A percentile compares a stretch with the other conserved stretches of the same genome.
Conservation (phyloP, 768 basidiomycete genomes). For the Crucibulum laeve region DNA sequence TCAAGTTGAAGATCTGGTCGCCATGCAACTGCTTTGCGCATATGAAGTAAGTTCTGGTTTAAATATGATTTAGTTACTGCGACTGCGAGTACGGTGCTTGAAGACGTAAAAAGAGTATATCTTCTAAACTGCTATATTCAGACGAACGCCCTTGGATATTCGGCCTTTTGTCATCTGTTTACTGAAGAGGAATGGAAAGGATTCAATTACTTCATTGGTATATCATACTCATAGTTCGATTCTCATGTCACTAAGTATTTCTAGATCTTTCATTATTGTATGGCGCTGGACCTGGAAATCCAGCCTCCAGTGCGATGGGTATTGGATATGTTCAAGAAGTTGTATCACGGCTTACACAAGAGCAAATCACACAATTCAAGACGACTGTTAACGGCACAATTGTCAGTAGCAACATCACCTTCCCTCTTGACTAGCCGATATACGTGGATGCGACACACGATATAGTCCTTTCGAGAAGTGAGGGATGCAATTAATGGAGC, state of each 20-base stretch:
- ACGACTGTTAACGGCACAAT: conserved; percentile 69
- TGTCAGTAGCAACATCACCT: conserved; percentile 45
- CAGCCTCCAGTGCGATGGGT: conserved; percentile 56
- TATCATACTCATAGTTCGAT: neutral
- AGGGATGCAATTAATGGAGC: conserved; percentile 12
- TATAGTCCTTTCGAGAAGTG: conserved; percentile 64
- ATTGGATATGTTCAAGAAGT: conserved; percentile 71
- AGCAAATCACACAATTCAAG: conserved; percentile 43
- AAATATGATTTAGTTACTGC: neutral
- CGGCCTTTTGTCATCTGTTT: conserved; percentile 73
- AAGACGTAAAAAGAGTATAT: no score
- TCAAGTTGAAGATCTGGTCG: conserved; percentile 46
- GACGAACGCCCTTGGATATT: conserved; percentile 78
- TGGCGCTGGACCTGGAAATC: conserved; percentile 64
- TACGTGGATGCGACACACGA: conserved; percentile 81
- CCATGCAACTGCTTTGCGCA: conserved; percentile 66
- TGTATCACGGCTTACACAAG: conserved; percentile 63
- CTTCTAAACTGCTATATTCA: no score
- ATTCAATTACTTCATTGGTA: conserved; percentile 58
- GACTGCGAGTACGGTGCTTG: no score
- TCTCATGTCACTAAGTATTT: neutral
- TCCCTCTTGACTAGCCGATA: conserved; percentile 56
- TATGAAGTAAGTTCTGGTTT: conserved; percentile 49
- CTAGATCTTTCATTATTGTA: conserved; percentile 60
- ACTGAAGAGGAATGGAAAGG: conserved; percentile 80